Conservation (phyloP, 495 filamentous ascomycete species). For the Aeminium ludgeri region DNA sequence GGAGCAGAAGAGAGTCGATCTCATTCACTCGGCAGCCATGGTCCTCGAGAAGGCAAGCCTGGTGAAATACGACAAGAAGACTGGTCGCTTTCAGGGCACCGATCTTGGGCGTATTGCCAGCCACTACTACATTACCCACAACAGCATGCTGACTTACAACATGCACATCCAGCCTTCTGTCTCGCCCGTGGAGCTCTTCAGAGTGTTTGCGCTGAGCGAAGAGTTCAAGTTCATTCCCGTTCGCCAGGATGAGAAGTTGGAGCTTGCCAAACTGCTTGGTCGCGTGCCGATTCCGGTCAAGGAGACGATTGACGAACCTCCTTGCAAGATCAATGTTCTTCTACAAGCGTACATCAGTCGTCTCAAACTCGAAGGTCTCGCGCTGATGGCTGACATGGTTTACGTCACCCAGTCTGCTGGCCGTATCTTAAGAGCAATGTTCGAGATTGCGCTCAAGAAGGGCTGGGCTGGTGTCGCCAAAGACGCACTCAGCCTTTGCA, state of each 20-base stretch:
- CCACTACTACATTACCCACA: constrained; percentile 95
- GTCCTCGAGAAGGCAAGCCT: constrained; percentile 77
- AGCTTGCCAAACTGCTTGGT: constrained; percentile 77
- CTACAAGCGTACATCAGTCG: constrained; percentile 93
- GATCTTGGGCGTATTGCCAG: constrained; percentile 91
- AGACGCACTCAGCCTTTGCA: constrained; percentile 84
- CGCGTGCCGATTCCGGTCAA: constrained; percentile 93
- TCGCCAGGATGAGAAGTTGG: constrained; percentile 90
- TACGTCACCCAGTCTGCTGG: constrained; percentile 97
- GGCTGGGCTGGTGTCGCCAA: constrained; percentile 91
- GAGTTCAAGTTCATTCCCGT: constrained; percentile 99
- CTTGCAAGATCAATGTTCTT: constrained; percentile 97
- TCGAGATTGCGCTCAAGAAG: constrained; percentile 90
- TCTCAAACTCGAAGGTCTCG: constrained; percentile 82
- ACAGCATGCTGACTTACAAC: constrained; percentile 92
- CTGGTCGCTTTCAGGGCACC: constrained; percentile 73
- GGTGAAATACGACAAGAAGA: constrained; percentile 89
- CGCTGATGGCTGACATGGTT: constrained; percentile 95
- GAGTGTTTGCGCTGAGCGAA: constrained; percentile 90
- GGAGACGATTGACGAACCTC: constrained; percentile 90
- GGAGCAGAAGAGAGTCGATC: constrained; percentile 90
- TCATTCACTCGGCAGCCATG: constrained; percentile 83
- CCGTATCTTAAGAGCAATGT: constrained; percentile 86
- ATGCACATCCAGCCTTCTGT: constrained; percentile 87
- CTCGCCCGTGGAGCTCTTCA: constrained; percentile 83